Conservation (phyloP, 1,284 basidiomycete genomes). For the Marasmius sp. region DNA sequence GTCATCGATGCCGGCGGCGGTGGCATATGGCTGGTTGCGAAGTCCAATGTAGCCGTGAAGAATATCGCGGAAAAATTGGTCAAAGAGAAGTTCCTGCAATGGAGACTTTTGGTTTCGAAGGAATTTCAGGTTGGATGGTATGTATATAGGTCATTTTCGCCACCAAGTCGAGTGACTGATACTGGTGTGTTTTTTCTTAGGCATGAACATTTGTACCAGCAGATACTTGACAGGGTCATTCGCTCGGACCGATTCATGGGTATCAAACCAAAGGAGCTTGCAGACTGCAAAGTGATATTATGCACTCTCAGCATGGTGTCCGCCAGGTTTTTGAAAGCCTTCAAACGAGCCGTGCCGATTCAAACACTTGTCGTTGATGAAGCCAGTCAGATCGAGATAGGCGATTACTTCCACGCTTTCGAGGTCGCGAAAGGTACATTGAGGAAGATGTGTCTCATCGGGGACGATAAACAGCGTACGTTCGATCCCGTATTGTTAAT, state of each 20-base stretch:
- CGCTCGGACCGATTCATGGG: slow-evolving; percentile 43
- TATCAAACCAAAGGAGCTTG: slow-evolving; percentile 25
- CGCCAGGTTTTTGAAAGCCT: slow-evolving; percentile 34
- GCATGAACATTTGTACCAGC: slow-evolving; percentile 71
- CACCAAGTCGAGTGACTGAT: slow-evolving; percentile 5
- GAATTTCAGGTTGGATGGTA: slow-evolving; percentile 59
- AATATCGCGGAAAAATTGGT: slow-evolving; percentile 51
- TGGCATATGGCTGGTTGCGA: slow-evolving; percentile 72
- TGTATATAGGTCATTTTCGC: slow-evolving; percentile 18
- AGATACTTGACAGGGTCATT: slow-evolving; percentile 46
- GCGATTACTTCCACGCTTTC: slow-evolving; percentile 54
- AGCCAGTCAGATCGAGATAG: slow-evolving; percentile 65
- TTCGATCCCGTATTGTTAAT: slow-evolving; percentile 12
- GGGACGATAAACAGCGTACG: slow-evolving; percentile 75
- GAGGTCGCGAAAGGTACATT: slow-evolving; percentile 41
- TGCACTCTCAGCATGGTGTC: slow-evolving; percentile 77
- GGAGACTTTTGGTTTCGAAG: slow-evolving; percentile 42
- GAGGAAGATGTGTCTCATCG: slow-evolving; percentile 68
- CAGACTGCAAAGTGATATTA: slow-evolving; percentile 55
- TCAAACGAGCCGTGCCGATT: slow-evolving; percentile 42
- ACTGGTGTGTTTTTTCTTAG: slow-evolving; percentile 33
- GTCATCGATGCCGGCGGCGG: slow-evolving; percentile 29
- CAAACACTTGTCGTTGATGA: slow-evolving; percentile 60
- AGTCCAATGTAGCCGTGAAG: slow-evolving; percentile 61
- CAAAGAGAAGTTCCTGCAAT: slow-evolving; percentile 32